Conservation (phyloP, 2,329 filamentous ascomycete genomes). For the Arthrobotrys sinensis region DNA sequence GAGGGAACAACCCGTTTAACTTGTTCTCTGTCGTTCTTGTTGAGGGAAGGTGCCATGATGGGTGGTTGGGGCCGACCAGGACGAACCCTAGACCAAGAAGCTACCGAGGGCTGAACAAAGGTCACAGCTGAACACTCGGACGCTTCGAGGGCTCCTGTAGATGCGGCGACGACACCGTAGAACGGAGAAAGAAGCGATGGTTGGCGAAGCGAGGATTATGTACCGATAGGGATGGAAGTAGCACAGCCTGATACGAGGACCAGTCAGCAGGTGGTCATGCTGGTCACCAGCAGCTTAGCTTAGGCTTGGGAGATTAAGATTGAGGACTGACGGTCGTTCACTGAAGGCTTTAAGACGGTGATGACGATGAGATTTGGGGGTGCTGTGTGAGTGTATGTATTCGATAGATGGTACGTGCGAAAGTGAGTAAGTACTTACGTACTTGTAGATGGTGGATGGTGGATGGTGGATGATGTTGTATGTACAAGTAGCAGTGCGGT, state of each 20-base stretch:
- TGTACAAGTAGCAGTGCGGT: background rate
- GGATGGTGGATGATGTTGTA: background rate
- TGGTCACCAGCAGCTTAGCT: slow-evolving; percentile 1
- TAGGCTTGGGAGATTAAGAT: background rate
- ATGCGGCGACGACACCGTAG: background rate
- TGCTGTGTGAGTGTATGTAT: too few relatives aligned
- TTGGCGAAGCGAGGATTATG: too few relatives aligned
- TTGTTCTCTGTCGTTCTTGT: slow-evolving; percentile 94
- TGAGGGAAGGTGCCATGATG: slow-evolving; percentile 73
- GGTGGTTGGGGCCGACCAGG: background rate
- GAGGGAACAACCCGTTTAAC: slow-evolving; percentile 96
- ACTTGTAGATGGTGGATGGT: background rate
- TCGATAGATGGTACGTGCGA: too few relatives aligned
- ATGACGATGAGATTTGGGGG: too few relatives aligned
- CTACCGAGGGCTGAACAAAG: background rate
- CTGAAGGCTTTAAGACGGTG: too few relatives aligned
- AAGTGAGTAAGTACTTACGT: too few relatives aligned
- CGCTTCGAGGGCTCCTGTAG: background rate
- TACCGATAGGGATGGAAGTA: background rate
- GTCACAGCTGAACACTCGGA: background rate
- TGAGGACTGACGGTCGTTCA: background rate
- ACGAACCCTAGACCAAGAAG: background rate
- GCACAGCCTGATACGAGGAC: background rate
- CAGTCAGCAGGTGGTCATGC: background rate
- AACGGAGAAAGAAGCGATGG: background rate